Evolutionary conservation across 768 basidiomycete genomes (phyloP), one percentile per base, ranked within the genome.

Genomic region (Psilocybe sp.): DNA sequence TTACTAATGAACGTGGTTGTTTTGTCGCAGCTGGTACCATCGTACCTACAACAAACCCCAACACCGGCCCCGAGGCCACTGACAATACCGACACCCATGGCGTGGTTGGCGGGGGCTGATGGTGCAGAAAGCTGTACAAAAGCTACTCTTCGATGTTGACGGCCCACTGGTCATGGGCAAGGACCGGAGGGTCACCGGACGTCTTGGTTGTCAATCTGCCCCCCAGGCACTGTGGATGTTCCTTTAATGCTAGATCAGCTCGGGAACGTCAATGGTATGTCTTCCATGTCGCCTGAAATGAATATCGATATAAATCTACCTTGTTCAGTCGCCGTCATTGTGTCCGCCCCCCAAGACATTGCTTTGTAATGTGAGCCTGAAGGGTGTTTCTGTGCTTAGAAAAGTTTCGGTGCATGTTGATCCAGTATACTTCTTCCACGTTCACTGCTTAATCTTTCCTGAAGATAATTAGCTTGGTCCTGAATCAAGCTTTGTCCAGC

Each of bases 101-200:
- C 96, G 31, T 99, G 96, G n/a, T n/a, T n/a, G n/a, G 96, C 79
- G 96, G 20, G 96, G 96, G 2, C 78, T 98, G 16, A 98, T 98
- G 96, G 96, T 98, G 1, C 94, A 96, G 70, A 98, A 98, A 63
- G 94, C 95, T 18, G 92, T 95, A 0, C 96, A 98, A 64, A 95
- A 98, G 63, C 76, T 98, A 0, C 77, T 98, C 1, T 98, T 99
- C 60, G 93, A 98, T 56, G 92, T 97, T 4, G 95, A 98, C n/a
- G n/a, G n/a, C n/a, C n/a, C n/a, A n/a, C 65, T 98, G 96, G 95
- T 63, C 71, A n/a, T n/a, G n/a, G n/a, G n/a, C n/a, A 13, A 65
- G 66, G 6, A 64, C 60, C 11, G 72, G 72, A 1, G 71, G 70
- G 4, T 80, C 80, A 3, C 69, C 98, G 28, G 96, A 99, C 59